These are phyloP conservation scores for Oropetium thomaeum DNA, from an alignment of 176 grass and related monocot genomes.

Conservation along the genomic window DNA sequence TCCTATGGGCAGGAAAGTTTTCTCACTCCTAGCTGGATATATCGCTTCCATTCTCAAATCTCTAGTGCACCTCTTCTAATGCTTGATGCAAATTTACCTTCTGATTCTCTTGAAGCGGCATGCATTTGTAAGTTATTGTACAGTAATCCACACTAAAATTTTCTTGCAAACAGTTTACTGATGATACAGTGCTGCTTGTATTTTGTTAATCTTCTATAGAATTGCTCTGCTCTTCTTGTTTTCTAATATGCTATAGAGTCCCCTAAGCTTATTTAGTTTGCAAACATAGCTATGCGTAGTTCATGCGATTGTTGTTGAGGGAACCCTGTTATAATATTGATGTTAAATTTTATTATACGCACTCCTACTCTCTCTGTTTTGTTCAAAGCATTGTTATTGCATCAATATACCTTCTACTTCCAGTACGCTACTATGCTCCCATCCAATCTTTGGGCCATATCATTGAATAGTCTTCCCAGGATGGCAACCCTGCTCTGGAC, in stretches of 20 bases:
- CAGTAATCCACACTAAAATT: not conserved
- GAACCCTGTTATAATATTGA: not conserved
- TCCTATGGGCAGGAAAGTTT: conserved; percentile 61
- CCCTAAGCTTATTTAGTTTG: conserved; percentile 14
- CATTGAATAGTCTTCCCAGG: not conserved
- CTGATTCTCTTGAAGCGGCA: conserved; percentile 64
- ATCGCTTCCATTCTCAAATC: conserved; percentile 54
- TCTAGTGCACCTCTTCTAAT: conserved; percentile 68
- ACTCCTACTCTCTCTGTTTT: not conserved
- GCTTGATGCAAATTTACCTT: conserved; percentile 90
- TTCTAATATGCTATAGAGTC: conserved; percentile 2
- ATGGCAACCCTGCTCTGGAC: not conserved
- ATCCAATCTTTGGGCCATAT: not conserved
- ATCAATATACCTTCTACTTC: not conserved
- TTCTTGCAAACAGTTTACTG: not conserved
- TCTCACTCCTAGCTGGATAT: conserved; percentile 72
- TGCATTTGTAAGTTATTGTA: conserved; percentile 59
- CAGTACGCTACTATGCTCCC: not conserved
- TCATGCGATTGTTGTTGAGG: not conserved
- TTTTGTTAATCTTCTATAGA: conserved; percentile 12
- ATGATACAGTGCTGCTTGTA: not conserved
- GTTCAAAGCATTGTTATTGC: not conserved
- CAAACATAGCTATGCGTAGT: not conserved
- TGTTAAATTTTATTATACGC: not conserved
- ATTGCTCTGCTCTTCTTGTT: not conserved